These are phyloP conservation scores for Syzygium aqueum DNA, from an alignment of 345 rosid species.

Conservation along the genomic window DNA sequence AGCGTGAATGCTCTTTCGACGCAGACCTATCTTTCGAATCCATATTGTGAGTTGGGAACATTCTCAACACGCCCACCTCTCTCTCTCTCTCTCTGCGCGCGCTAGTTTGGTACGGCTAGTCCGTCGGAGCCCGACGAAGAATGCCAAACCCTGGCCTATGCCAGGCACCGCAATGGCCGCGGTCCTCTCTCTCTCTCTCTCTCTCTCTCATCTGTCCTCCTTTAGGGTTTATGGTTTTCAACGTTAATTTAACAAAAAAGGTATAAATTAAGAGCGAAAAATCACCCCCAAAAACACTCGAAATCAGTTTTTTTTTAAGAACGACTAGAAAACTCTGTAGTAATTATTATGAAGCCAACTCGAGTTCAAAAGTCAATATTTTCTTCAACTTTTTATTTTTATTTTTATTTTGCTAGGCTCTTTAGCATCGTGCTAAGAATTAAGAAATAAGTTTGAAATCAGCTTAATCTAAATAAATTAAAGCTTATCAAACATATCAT, in stretches of 20 bases:
- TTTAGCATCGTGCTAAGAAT: not conserved
- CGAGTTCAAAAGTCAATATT: not conserved
- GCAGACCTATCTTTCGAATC: not conserved
- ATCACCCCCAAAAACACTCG: too few species aligned
- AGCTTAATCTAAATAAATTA: not conserved
- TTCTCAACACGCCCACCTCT: not conserved
- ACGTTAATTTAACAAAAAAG: not conserved
- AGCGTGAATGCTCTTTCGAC: not conserved
- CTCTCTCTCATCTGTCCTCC: not conserved
- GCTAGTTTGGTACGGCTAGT: not conserved
- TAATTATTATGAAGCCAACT: not conserved
- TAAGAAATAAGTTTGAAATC: not conserved
- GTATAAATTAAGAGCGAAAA: not conserved
- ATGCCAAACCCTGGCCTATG: not conserved
- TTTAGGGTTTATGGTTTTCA: not conserved
- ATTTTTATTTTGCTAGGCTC: not conserved
- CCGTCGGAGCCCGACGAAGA: not conserved
- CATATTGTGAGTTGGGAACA: not conserved
- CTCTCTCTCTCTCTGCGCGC: not conserved
- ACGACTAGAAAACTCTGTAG: not conserved
- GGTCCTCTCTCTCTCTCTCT: not conserved
- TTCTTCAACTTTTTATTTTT: fast-evolving
- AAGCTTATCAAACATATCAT: not conserved
- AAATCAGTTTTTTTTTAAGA: not conserved
- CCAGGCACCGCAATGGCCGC: not conserved